phyloP scores from a whole-genome alignment of 2,329 filamentous ascomycete genomes.

The Nothomitra cinnamomea region DNA sequence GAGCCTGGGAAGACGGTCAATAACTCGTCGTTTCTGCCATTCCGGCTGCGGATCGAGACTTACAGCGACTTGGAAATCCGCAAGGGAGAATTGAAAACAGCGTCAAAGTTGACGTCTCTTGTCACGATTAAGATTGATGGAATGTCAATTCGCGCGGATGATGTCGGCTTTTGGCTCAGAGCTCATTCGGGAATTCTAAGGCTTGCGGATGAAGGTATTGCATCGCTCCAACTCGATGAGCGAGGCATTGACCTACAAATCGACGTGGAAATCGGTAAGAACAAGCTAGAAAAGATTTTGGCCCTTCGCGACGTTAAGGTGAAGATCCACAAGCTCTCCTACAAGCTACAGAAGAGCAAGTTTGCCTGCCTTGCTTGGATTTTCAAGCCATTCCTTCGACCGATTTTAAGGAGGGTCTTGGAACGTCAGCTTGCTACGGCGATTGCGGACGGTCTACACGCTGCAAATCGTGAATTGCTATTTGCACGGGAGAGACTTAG shows the following conservation, averaged over 20 bases:
- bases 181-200: constrained; percentile 59
- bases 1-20: constrained; percentile 78
- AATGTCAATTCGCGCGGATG: constrained; percentile 66
- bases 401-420: constrained; percentile 60
- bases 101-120: constrained; percentile 49
- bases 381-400: constrained; percentile 67
- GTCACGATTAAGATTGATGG: constrained; percentile 68
- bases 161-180: constrained; percentile 79
- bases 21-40: constrained; percentile 75
- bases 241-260: constrained; percentile 74
- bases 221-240: constrained; percentile 70
- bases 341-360: constrained; percentile 55
- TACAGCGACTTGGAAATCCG: constrained; percentile 75
- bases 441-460: constrained; percentile 52
- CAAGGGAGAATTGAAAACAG: constrained; percentile 56
- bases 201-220: constrained; percentile 68
- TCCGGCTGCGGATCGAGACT: constrained; percentile 62
- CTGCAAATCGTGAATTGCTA: constrained; percentile 68
- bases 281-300: constrained; percentile 65
- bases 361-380: constrained; percentile 68
- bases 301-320: constrained; percentile 61
- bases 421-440: constrained; percentile 60
- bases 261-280: constrained; percentile 67
- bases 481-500: constrained; percentile 76
- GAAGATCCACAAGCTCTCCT: constrained; percentile 72